Evolutionary conservation across 1,284 basidiomycete species (phyloP), one percentile per base, ranked within the genome.

Genomic region (Pseudozyma pruni): DNA sequence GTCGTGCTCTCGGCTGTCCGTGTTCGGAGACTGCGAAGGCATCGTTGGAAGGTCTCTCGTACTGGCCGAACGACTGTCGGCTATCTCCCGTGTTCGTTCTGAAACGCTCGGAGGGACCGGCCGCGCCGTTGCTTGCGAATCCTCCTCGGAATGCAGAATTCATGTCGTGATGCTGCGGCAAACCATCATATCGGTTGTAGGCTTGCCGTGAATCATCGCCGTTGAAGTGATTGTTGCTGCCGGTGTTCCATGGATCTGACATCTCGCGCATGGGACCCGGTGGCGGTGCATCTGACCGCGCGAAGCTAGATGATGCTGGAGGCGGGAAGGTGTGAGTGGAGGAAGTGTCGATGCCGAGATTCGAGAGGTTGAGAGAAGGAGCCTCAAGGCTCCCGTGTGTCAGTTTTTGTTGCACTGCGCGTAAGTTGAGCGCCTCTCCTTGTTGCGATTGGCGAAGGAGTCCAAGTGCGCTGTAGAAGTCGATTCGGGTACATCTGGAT

Each of bases 231-330:
- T 20, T 45, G 43, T 31, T 29, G 40, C 46, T 52, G 48, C 32
- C 49, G 19, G 51, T 20, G 31, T 63, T 61, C 69, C 69, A 72
- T 2, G 69, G 69, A 51, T 72, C 63, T 20, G 58, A 62, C 69
- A 72, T 72, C 33, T 72, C 69, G 23, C 69, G 58, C 47, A 56
- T 50, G 8, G 56, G 58, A 9, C 53, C 63, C 2, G 58, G 23
- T 16, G 63, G 63, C 4, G 60, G 50, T 25, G 49, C 11, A 3
- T 59, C 51, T 6, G 35, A 16, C 20, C 47, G 42, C 9, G 37
- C 34, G 16, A 51, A 50, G 27, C 31, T 32, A 10, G 55, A 46
- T 1, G 49, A 22, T 14, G 49, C 48, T 17, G 58, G 43, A 1
- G 69, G 69, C n/a, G 63, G 69, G 17, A 72, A 72, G 9, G 62